Evolutionary conservation across 345 rosid species (phyloP).

Genomic region (Melastoma malabathricum): DNA sequence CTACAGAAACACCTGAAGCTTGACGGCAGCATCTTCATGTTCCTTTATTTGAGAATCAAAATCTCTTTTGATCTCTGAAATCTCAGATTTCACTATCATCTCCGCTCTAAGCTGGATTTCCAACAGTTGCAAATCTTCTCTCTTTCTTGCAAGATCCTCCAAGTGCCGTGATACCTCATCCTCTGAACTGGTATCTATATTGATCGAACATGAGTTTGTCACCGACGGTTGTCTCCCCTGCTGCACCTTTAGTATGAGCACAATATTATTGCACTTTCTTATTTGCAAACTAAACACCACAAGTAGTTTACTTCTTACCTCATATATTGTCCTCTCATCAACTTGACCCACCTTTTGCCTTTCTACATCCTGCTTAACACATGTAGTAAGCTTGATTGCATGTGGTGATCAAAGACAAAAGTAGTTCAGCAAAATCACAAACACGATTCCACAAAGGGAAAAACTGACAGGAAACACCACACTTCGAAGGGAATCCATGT

Average conservation of each 20-base stretch:
- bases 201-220: slow-evolving; percentile 31
- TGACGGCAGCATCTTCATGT: slow-evolving; percentile 46
- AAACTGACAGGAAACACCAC: no score
- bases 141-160: slow-evolving; percentile 38
- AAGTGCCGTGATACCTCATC: slow-evolving; percentile 54
- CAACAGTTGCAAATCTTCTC: slow-evolving; percentile 58
- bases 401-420: no score
- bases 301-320: slow-evolving; percentile 33
- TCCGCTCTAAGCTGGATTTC: slow-evolving; percentile 83
- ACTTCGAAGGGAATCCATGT: no score
- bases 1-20: slow-evolving; percentile 38
- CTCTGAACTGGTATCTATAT: slow-evolving; percentile 35
- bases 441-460: no score
- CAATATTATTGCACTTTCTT: slow-evolving; percentile 12
- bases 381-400: no score
- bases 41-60: slow-evolving; percentile 51
- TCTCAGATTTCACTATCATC: slow-evolving; percentile 49
- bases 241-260: slow-evolving; percentile 46
- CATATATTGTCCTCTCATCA: slow-evolving; percentile 72
- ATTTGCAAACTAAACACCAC: not conserved
- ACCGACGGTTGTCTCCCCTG: slow-evolving; percentile 59
- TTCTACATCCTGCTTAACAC: slow-evolving; percentile 39
- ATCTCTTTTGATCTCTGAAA: slow-evolving; percentile 42
- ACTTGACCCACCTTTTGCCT: slow-evolving; percentile 46
- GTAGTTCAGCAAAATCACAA: no score